Conservation (phyloP, 306 rosid species). For the Potentilla sterilis region DNA sequence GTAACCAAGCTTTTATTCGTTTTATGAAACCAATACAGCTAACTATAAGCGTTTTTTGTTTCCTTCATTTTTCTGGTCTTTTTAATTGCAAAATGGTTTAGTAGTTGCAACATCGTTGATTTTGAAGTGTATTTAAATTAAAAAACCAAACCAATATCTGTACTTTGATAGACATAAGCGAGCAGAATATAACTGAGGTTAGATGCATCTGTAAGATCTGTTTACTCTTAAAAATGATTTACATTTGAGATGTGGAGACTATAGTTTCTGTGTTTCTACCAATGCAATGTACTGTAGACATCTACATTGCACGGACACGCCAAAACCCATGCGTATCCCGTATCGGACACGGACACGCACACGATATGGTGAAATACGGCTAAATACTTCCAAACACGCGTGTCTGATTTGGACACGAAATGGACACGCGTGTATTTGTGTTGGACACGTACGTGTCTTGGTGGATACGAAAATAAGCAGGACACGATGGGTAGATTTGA, state of each 20-base stretch:
- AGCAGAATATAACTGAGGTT: background rate
- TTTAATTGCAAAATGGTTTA: background rate
- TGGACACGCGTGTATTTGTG: too few relatives aligned
- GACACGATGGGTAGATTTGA: too few relatives aligned
- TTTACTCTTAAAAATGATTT: background rate
- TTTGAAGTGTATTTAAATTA: background rate
- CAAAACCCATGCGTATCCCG: too few relatives aligned
- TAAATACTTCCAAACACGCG: too few relatives aligned
- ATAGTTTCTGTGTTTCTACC: background rate
- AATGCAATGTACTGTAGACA: background rate
- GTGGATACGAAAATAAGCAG: too few relatives aligned
- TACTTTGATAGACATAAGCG: background rate
- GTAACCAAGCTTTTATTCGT: background rate
- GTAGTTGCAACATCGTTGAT: background rate
- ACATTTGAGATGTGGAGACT: background rate
- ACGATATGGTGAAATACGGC: too few relatives aligned
- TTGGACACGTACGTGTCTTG: too few relatives aligned
- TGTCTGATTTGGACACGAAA: too few relatives aligned
- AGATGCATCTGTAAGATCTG: conserved; percentile 7
- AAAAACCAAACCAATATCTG: background rate
- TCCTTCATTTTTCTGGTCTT: background rate
- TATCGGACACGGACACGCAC: too few relatives aligned
- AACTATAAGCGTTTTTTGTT: background rate
- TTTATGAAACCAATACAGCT: background rate
- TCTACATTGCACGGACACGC: too few relatives aligned